Evolutionary conservation across 2,329 filamentous ascomycete genomes (phyloP), one percentile per base, ranked within the genome.

Genomic region (Teratosphaeria zuluensis): DNA sequence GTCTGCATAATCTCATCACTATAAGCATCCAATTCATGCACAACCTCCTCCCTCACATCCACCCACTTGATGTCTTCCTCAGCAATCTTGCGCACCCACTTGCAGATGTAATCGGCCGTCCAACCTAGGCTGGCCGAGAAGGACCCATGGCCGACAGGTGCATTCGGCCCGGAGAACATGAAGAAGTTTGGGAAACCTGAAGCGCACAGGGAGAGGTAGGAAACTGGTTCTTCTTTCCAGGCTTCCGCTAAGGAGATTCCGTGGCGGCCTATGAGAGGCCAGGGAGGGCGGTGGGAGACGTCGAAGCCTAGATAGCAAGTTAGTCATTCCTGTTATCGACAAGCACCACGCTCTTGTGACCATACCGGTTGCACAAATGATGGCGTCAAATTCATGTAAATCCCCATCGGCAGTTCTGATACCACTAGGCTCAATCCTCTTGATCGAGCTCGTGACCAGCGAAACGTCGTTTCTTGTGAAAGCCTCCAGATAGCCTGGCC

Each of bases 311-410:
- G 24, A 28, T 28, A 28, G 24, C 24, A 4, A 28, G 4, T 28
- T 28, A 28, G 24, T 28, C 24, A 28, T 28, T 28, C 24, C 24
- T 28, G 24, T 28, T 28, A n/a, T n/a, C 24, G 24, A 28, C 24
- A 28, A 28, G 24, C 24, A 28, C 24, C 24, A 28, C 24, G 24
- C 24, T 28, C 24, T 28, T 28, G 2, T 28, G 24, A 28, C 24
- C 24, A 2, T 28, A 28, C 24, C 73, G 3, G 74, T 75, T 1
- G 72, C 72, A 59, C 74, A 76, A 54, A 75, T 83, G 5, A 88
- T 75, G 5, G 72, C 70, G 59, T 78, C 76, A 55, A 77, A 66
- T 30, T 72, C 67, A 55, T 74, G 68, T 1, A 69, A 58, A 5
- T 55, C 59, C 12, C 73, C 74, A 58, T 77, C 74, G 5, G 63